phyloP scores from a whole-genome alignment of 805 yeast genomes.

The Saturnispora silvae region DNA sequence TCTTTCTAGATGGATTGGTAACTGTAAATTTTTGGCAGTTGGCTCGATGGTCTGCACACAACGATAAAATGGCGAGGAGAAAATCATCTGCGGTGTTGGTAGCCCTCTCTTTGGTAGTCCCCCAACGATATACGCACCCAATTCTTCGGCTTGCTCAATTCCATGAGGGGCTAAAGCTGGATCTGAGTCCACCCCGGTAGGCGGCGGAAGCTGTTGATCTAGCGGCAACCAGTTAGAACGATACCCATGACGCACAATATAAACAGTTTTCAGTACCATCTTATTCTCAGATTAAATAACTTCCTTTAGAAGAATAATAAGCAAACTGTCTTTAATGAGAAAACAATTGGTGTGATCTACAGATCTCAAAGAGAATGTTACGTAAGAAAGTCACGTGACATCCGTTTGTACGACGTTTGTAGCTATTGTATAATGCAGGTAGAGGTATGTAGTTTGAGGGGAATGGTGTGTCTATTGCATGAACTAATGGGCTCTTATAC shows the following conservation, averaged over 20 bases:
- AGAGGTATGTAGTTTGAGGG: too few species aligned
- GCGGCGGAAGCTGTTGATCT: conserved; percentile 71
- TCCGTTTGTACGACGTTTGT: not conserved
- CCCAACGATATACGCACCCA: conserved; percentile 50
- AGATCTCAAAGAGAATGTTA: not conserved
- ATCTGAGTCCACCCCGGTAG: conserved; percentile 86
- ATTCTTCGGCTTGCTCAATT: conserved; percentile 72
- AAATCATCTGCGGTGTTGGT: conserved; percentile 60
- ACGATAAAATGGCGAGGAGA: conserved; percentile 80
- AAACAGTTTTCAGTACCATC: conserved; percentile 48
- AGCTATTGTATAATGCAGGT: not conserved
- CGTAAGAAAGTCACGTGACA: not conserved
- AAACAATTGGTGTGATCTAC: too few species aligned
- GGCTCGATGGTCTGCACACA: conserved; percentile 79
- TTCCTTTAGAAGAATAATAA: too few species aligned
- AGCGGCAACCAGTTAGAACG: conserved; percentile 86
- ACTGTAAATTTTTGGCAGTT: conserved; percentile 44
- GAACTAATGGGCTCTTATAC: too few species aligned
- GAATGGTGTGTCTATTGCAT: too few species aligned
- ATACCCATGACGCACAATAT: conserved; percentile 79
- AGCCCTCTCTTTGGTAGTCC: conserved; percentile 9
- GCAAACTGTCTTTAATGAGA: too few species aligned
- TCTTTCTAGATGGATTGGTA: conserved; percentile 57
- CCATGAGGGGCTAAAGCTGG: conserved; percentile 86
- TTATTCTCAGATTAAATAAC: too few species aligned